Conservation (phyloP, 371 early-diverging fungal species). For the Mucor saturninus region DNA sequence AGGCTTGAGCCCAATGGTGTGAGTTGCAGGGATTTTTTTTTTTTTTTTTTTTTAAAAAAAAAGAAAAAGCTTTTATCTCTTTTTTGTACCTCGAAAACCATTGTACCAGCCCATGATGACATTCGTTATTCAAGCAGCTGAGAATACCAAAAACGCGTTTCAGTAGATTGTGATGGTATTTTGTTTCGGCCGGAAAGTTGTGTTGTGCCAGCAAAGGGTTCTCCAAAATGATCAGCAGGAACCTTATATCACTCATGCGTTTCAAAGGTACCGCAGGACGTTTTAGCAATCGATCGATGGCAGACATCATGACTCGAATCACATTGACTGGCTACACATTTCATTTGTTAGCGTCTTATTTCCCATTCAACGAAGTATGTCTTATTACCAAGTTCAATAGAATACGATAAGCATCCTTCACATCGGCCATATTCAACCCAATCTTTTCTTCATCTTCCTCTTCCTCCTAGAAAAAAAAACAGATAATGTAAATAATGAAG, state of each 20-base stretch:
- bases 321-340: conserved; percentile 56
- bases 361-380: not conserved
- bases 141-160: conserved; percentile 76
- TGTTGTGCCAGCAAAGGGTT: conserved; percentile 75
- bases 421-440: conserved; percentile 71
- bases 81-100: conserved; percentile 73
- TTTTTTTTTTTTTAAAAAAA: not conserved
- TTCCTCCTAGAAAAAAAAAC: not conserved
- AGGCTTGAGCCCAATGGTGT: too few species aligned
- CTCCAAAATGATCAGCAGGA: conserved; percentile 85
- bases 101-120: conserved; percentile 77
- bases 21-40: too few species aligned
- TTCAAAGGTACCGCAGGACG: conserved; percentile 74
- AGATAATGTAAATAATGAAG: too few species aligned
- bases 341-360: not conserved
- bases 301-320: conserved; percentile 78
- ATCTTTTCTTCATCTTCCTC: conserved; percentile 61
- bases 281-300: conserved; percentile 75
- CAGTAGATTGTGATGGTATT: conserved; percentile 73
- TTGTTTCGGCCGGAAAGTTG: conserved; percentile 68
- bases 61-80: not conserved
- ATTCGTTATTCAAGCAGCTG: conserved; percentile 74
- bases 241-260: conserved; percentile 70
- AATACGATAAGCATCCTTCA: conserved; percentile 71
- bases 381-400: conserved; percentile 65